A percentile compares a stretch with the other conserved stretches of the same genome.
Evolutionary conservation across 2,329 filamentous ascomycete genomes (phyloP).

Genomic region (Paraconiothyrium brasiliense): DNA sequence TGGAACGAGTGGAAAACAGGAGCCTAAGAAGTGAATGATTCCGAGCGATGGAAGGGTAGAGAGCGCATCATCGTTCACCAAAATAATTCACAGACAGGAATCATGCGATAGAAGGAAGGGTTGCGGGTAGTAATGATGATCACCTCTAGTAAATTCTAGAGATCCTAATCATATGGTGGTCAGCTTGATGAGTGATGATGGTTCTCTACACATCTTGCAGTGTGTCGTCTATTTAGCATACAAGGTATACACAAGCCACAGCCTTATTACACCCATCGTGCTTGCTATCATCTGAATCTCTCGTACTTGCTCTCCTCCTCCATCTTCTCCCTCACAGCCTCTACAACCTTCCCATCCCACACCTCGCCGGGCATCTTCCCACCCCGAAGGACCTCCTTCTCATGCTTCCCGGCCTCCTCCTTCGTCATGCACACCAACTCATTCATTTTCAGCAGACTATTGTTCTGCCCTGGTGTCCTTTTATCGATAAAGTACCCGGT

Average conservation of each 20-base stretch:
- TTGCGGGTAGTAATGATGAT: too few relatives aligned
- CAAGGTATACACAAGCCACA: not conserved
- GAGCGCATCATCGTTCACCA: too few relatives aligned
- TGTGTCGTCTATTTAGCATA: not conserved
- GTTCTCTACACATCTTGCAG: not conserved
- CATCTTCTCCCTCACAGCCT: slow-evolving; percentile 72
- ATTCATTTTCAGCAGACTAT: slow-evolving; percentile 71
- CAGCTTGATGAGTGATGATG: too few relatives aligned
- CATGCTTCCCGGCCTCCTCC: slow-evolving; percentile 83
- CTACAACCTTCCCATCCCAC: slow-evolving; percentile 74
- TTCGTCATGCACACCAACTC: slow-evolving; percentile 93
- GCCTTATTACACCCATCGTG: not conserved
- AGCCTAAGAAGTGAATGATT: too few relatives aligned
- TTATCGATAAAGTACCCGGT: slow-evolving; percentile 69
- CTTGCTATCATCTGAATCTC: slow-evolving; percentile 53
- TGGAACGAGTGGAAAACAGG: too few relatives aligned
- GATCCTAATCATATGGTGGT: too few relatives aligned
- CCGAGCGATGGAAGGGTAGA: too few relatives aligned
- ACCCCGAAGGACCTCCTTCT: slow-evolving; percentile 78
- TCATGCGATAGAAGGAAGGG: too few relatives aligned
- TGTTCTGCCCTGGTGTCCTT: slow-evolving; percentile 77
- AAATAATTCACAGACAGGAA: too few relatives aligned
- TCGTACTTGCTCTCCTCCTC: slow-evolving; percentile 70
- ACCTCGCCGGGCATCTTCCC: slow-evolving; percentile 74
- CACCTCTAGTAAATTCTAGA: too few relatives aligned